phyloP scores from a whole-genome alignment of 495 filamentous ascomycete genomes.

The Podospora pseudopauciseta region DNA sequence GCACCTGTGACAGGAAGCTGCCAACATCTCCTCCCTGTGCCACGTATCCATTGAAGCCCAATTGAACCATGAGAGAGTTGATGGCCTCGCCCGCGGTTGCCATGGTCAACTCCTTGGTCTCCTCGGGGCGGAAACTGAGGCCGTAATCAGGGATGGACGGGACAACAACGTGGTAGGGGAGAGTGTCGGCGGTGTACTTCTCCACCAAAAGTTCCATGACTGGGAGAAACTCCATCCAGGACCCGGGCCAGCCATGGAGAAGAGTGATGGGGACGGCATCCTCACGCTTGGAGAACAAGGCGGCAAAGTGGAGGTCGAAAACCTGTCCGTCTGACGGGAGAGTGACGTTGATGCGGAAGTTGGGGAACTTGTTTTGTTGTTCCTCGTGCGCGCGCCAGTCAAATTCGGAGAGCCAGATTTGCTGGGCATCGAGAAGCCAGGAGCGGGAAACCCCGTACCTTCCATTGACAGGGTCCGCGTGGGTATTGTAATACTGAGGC shows the following conservation, averaged over 20 bases:
- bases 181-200: slow-evolving; percentile 51
- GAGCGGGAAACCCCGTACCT: slow-evolving; percentile 53
- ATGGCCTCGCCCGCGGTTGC: slow-evolving; percentile 46
- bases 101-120: slow-evolving; percentile 47
- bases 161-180: slow-evolving; percentile 65
- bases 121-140: slow-evolving; percentile 52
- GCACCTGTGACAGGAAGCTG: slow-evolving; percentile 42
- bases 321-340: slow-evolving; percentile 35
- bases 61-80: slow-evolving; percentile 55
- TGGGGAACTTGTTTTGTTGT: slow-evolving; percentile 60
- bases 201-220: slow-evolving; percentile 41
- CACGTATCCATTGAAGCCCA: slow-evolving; percentile 60
- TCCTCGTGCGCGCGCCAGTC: slow-evolving; percentile 52
- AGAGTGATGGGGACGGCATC: slow-evolving; percentile 61
- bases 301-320: slow-evolving; percentile 58
- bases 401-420: slow-evolving; percentile 48
- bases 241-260: slow-evolving; percentile 45
- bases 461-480: slow-evolving; percentile 16
- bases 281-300: slow-evolving; percentile 54
- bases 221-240: slow-evolving; percentile 54
- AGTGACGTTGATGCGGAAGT: slow-evolving; percentile 54
- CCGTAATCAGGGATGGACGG: slow-evolving; percentile 62
- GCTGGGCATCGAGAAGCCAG: slow-evolving; percentile 55
- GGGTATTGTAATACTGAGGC: slow-evolving; percentile 21
- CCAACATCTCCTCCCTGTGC: slow-evolving; percentile 68